Conservation (phyloP, 441 rosid species). For the Corymbia calophylla region DNA sequence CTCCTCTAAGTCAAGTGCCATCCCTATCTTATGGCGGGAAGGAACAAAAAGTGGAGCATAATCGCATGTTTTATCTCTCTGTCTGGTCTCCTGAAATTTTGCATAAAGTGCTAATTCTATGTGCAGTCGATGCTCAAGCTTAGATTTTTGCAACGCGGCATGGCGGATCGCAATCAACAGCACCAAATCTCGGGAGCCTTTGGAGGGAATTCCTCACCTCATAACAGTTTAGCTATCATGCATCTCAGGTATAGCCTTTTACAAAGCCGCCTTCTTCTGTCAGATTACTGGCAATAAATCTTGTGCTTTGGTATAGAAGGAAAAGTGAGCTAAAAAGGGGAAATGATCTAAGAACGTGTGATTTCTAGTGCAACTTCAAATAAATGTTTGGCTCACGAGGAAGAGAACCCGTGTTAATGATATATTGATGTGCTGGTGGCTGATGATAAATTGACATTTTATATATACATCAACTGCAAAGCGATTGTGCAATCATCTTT, state of each 20-base stretch:
- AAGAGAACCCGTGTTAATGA: background rate
- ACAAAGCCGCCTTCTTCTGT: background rate
- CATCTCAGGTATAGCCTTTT: conserved; percentile 37
- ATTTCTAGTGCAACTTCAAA: background rate
- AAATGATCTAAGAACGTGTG: background rate
- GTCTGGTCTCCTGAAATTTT: background rate
- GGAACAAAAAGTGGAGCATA: background rate
- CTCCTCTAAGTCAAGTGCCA: background rate
- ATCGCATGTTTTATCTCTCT: background rate
- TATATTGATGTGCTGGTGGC: background rate
- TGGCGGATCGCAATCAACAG: conserved; percentile 33
- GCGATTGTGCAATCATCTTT: background rate
- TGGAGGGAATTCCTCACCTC: conserved; percentile 20
- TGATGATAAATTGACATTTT: too few relatives aligned
- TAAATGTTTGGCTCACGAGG: background rate
- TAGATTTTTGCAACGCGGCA: conserved; percentile 48
- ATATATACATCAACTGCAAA: too few relatives aligned
- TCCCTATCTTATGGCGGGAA: background rate
- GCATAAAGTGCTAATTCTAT: background rate
- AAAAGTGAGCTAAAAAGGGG: background rate
- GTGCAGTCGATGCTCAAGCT: conserved; percentile 57
- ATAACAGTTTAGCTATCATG: conserved; percentile 34
- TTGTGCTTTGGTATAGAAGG: background rate
- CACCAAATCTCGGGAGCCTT: conserved; percentile 15
- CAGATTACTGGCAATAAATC: background rate